phyloP scores from a whole-genome alignment of 2,329 filamentous ascomycete species.

The Aureobasidium sp. region DNA sequence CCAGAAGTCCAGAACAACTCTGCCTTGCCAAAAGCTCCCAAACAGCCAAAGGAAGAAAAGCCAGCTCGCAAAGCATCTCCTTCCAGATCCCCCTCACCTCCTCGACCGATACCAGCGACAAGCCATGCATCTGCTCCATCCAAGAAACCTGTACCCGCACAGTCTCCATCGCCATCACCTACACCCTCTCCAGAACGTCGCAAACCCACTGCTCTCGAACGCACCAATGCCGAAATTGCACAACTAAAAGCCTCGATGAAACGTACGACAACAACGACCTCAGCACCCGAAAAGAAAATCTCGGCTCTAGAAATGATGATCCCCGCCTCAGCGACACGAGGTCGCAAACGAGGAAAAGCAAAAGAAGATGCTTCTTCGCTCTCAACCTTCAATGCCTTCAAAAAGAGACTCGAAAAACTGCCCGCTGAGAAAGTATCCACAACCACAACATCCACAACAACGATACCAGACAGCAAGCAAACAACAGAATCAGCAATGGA shows the following conservation, averaged over 20 bases:
- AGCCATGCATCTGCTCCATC: not conserved
- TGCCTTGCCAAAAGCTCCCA: constrained; percentile 15
- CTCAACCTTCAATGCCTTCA: constrained; percentile 71
- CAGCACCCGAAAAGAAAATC: constrained; percentile 49
- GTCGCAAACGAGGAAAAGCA: constrained; percentile 58
- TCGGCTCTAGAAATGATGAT: constrained; percentile 68
- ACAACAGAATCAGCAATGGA: constrained; percentile 40
- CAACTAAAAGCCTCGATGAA: constrained; percentile 77
- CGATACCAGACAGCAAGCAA: not conserved
- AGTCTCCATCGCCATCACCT: constrained; percentile 25
- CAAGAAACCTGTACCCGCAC: not conserved
- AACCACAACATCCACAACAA: not conserved
- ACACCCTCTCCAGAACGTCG: constrained; percentile 25
- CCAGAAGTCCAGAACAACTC: constrained; percentile 6
- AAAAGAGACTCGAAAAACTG: constrained; percentile 59
- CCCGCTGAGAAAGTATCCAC: constrained; percentile 16
- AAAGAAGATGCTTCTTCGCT: constrained; percentile 52
- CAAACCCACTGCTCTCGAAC: constrained; percentile 44
- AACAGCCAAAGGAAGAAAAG: constrained; percentile 6
- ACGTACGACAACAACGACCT: constrained; percentile 34
- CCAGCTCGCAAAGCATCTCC: not conserved
- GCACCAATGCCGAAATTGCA: constrained; percentile 73
- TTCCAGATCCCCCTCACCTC: constrained; percentile 4
- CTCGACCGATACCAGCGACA: not conserved
- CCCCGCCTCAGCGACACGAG: constrained; percentile 61